These are phyloP conservation scores for Emmonsiellopsis sp. DNA, from an alignment of 2,329 filamentous ascomycete genomes.

Conservation along the genomic window DNA sequence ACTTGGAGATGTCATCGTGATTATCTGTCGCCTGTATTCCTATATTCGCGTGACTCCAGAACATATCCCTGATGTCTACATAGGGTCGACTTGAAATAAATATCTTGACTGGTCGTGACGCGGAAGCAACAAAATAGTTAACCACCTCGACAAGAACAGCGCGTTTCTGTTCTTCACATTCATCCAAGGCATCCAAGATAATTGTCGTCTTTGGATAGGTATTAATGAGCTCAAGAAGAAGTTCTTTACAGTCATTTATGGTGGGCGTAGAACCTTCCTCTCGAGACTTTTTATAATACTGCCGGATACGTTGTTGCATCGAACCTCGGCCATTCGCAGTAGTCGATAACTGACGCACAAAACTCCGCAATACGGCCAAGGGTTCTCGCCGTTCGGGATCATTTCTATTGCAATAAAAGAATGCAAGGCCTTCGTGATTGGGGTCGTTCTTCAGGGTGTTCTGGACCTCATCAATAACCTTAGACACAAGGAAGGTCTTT, in stretches of 20 bases:
- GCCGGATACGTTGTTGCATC: slow-evolving; percentile 7
- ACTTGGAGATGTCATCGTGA: not conserved
- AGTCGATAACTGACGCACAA: slow-evolving; percentile 23
- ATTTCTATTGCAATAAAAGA: slow-evolving; percentile 29
- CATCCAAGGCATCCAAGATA: slow-evolving; percentile 30
- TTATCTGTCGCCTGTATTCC: not conserved
- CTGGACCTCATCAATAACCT: slow-evolving; percentile 19
- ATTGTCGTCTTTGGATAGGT: slow-evolving; percentile 23
- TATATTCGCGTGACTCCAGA: slow-evolving; percentile 16
- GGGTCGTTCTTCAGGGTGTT: not conserved
- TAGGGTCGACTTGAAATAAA: slow-evolving; percentile 28
- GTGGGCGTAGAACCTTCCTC: not conserved
- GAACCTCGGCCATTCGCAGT: slow-evolving; percentile 7
- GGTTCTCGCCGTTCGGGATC: slow-evolving; percentile 19
- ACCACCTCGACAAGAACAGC: slow-evolving; percentile 19
- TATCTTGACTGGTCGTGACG: slow-evolving; percentile 21
- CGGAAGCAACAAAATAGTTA: slow-evolving; percentile 14
- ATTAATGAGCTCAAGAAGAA: slow-evolving; percentile 18
- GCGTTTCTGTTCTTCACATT: slow-evolving; percentile 21
- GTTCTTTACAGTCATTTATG: slow-evolving; percentile 11
- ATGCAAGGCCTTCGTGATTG: slow-evolving; percentile 22
- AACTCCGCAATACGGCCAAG: slow-evolving; percentile 22
- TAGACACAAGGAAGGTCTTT: slow-evolving; percentile 20
- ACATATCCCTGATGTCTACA: slow-evolving; percentile 16
- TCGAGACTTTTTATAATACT: not conserved